Percentiles rank a stretch among this genome's conserved stretches.
phyloP scores from a whole-genome alignment of 352 stramenopile genomes.

The Pythium periplocum region DNA sequence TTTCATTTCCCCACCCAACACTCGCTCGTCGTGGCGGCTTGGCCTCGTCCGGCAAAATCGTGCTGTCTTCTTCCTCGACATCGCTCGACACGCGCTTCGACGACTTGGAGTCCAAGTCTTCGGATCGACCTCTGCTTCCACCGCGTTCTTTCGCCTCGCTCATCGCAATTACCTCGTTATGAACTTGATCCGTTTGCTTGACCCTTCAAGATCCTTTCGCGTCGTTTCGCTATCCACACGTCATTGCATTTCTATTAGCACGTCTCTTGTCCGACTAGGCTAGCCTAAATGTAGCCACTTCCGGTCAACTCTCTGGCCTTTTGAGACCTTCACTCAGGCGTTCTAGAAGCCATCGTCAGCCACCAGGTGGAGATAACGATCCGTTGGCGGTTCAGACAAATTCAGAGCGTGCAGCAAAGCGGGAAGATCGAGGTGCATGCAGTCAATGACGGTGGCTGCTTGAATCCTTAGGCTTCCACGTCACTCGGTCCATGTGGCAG shows the following conservation, averaged over 20 bases:
- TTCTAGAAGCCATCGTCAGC: slow-evolving; percentile 1
- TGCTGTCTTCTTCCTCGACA: slow-evolving; percentile 45
- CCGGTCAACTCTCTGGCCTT: neutral
- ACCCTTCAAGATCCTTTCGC: slow-evolving; percentile 10
- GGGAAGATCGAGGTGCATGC: too few relatives aligned
- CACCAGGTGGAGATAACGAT: too few relatives aligned
- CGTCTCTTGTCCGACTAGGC: slow-evolving; percentile 1
- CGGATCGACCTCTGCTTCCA: slow-evolving; percentile 1
- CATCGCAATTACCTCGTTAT: slow-evolving; percentile 3
- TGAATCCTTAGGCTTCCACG: too few relatives aligned
- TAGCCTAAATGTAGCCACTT: slow-evolving; percentile 3
- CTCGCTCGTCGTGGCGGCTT: slow-evolving; percentile 53
- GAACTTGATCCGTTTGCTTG: neutral
- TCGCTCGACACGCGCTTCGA: slow-evolving; percentile 18
- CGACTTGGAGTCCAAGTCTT: slow-evolving; percentile 14
- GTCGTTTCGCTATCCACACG: neutral
- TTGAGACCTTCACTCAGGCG: slow-evolving; percentile 6
- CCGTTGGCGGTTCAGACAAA: too few relatives aligned
- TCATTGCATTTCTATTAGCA: slow-evolving; percentile 3
- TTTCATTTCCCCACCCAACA: slow-evolving; percentile 51
- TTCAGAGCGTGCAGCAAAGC: too few relatives aligned
- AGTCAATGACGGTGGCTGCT: too few relatives aligned
- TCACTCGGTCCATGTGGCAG: neutral
- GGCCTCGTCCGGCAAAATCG: slow-evolving; percentile 28
- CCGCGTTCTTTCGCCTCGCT: slow-evolving; percentile 18